Conservation (phyloP, 2,329 filamentous ascomycete species). For the Colletotrichum cereale region DNA sequence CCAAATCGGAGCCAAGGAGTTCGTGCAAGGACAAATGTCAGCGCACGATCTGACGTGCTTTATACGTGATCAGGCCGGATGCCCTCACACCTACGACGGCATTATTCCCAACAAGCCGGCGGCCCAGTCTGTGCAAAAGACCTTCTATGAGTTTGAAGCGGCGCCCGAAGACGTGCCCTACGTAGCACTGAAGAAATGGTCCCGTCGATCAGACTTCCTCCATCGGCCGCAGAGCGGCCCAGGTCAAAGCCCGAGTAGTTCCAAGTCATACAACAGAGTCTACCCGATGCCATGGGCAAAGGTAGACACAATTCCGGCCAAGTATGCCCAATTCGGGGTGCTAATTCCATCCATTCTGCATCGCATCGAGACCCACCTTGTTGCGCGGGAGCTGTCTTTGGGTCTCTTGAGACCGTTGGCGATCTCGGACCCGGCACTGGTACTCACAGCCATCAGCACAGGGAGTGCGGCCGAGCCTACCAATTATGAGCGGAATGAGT, state of each 20-base stretch:
- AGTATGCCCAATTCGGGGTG: conserved; percentile 64
- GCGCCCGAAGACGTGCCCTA: conserved; percentile 62
- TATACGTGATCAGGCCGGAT: conserved; percentile 53
- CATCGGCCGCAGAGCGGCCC: conserved; percentile 51
- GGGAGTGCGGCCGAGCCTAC: conserved; percentile 68
- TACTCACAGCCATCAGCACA: conserved; percentile 78
- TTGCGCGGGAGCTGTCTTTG: conserved; percentile 70
- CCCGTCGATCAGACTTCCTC: conserved; percentile 71
- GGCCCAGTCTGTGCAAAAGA: conserved; percentile 52
- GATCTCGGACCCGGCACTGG: conserved; percentile 62
- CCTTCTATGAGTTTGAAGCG: conserved; percentile 49
- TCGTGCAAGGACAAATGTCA: conserved; percentile 45
- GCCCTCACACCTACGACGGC: conserved; percentile 57
- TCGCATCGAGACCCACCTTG: conserved; percentile 73
- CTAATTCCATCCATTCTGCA: conserved; percentile 81
- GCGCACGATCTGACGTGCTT: conserved; percentile 47
- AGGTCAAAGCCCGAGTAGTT: conserved; percentile 44
- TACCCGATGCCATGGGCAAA: conserved; percentile 62
- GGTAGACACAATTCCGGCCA: conserved; percentile 60
- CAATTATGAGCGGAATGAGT: conserved; percentile 89
- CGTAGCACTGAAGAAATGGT: conserved; percentile 62
- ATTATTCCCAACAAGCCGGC: conserved; percentile 60
- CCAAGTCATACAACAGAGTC: conserved; percentile 58
- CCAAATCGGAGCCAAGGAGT: conserved; percentile 48
- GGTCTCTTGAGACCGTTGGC: conserved; percentile 64